phyloP scores from a whole-genome alignment of 1,284 basidiomycete genomes.

The Malassezia restricta region DNA sequence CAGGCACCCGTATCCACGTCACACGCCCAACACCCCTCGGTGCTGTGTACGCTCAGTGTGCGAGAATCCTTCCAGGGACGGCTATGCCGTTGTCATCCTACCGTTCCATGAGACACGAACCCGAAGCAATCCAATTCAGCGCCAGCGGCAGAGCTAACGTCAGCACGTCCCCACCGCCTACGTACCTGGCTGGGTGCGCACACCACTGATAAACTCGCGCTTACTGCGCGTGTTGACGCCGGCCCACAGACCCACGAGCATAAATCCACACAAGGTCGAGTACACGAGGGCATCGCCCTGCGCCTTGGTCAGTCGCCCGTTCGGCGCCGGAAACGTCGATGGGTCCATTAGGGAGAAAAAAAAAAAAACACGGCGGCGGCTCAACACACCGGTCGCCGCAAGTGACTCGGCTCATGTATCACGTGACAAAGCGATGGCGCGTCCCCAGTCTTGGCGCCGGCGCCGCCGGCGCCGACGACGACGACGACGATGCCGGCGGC shows the following conservation, averaged over 20 bases:
- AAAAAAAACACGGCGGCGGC: background rate
- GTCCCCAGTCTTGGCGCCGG: too few relatives aligned
- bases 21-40: background rate
- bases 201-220: slow-evolving; percentile 38
- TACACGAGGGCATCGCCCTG: slow-evolving; percentile 43
- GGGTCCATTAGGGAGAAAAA: background rate
- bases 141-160: slow-evolving; percentile 34
- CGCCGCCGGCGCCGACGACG: background rate
- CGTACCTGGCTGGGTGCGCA: slow-evolving; percentile 43
- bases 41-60: background rate
- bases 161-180: background rate
- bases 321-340: background rate
- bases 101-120: slow-evolving; percentile 26
- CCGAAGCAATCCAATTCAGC: slow-evolving; percentile 45
- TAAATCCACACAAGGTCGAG: slow-evolving; percentile 39
- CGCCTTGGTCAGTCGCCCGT: slow-evolving; percentile 21
- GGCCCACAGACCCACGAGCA: slow-evolving; percentile 42
- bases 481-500: slow-evolving; percentile 1
- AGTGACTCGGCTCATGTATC: too few relatives aligned
- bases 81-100: too few relatives aligned
- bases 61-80: too few relatives aligned
- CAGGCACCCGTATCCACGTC: slow-evolving; percentile 15
- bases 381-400: background rate
- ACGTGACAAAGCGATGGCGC: too few relatives aligned
- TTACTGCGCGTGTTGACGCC: slow-evolving; percentile 38